Evolutionary conservation across 148 eudicot species (phyloP), one percentile per base, ranked within the genome.

Genomic region (Limonium bicolor): DNA sequence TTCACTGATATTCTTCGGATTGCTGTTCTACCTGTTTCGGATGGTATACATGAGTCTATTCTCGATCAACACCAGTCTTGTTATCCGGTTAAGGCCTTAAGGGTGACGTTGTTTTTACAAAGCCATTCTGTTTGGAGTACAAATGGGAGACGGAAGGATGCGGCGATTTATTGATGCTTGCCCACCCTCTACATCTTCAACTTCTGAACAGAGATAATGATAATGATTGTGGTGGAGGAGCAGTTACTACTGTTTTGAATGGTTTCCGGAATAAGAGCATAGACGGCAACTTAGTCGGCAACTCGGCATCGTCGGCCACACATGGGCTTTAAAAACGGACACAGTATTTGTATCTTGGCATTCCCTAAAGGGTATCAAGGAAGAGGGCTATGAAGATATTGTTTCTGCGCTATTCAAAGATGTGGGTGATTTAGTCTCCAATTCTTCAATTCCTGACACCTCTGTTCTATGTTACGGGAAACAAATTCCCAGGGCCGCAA

Each of bases 231-330:
- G 54, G 55, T 19, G 64, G 56, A 31, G n/a, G n/a, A n/a, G n/a
- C n/a, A n/a, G n/a, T n/a, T n/a, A 38, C 64, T 14, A 45, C 60
- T 32, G 71, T 84, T 29, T 61, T 90, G 65, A 74, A 75, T 52
- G 77, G 73, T 45, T 75, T 84, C 36, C 75, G 57, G 62, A 84
- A 77, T 55, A 73, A 73, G 32, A 80, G 93, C 21, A 75, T 90
- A 43, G 95, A 90, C 65, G 97, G 97, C 11, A 93, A 90, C 8
- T 87, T 90, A 46, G 85, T 84, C 20, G 97, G 97, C n/a, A n/a
- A n/a, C n/a, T n/a, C n/a, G n/a, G n/a, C 24, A 78, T 90, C 60
- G 85, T 84, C 60, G 97, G 95, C 33, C 77, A 80, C 73, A 68
- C 71, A 24, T 90, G 97, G 97, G n/a, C 61, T 12, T 50, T 90